phyloP scores from a whole-genome alignment of 1,284 basidiomycete genomes.

The Anthracocystis walkeri region DNA sequence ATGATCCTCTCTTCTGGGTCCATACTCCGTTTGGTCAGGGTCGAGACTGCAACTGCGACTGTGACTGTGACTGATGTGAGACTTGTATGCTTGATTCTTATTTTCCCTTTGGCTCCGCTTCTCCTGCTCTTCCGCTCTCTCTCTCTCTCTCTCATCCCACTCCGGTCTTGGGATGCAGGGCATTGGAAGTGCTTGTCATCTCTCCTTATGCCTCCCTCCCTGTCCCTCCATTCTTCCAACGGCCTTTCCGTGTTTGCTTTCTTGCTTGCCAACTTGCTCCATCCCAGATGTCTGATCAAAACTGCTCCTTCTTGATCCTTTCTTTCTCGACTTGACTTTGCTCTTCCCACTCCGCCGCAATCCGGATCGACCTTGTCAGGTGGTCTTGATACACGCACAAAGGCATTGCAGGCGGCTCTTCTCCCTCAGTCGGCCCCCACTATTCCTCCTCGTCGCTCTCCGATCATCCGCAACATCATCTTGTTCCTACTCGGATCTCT shows the following conservation, averaged over 20 bases:
- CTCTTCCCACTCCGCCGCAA: too few species aligned
- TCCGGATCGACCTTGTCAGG: too few species aligned
- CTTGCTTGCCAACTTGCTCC: too few species aligned
- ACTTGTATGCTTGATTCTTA: not conserved
- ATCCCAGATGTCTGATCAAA: too few species aligned
- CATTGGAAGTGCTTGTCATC: not conserved
- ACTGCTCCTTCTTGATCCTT: too few species aligned
- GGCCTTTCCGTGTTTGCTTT: too few species aligned
- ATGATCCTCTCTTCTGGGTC: conserved; percentile 21
- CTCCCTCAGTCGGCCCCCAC: not conserved
- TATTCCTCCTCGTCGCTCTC: not conserved
- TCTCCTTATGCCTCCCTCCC: not conserved
- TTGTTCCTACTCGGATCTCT: not conserved
- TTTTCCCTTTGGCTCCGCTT: not conserved
- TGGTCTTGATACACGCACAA: too few species aligned
- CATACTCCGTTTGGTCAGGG: conserved; percentile 1
- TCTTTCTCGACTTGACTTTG: too few species aligned
- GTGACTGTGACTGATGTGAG: too few species aligned
- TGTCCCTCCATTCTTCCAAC: too few species aligned
- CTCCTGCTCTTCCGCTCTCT: not conserved
- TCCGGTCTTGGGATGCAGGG: conserved; percentile 1
- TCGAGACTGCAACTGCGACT: conserved; percentile 3
- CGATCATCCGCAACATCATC: not conserved
- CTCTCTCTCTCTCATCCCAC: not conserved
- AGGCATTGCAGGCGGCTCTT: too few species aligned